Evolutionary conservation across 768 basidiomycete genomes (phyloP), one percentile per base, ranked within the genome.

Genomic region (Tricholoma matsutake): DNA sequence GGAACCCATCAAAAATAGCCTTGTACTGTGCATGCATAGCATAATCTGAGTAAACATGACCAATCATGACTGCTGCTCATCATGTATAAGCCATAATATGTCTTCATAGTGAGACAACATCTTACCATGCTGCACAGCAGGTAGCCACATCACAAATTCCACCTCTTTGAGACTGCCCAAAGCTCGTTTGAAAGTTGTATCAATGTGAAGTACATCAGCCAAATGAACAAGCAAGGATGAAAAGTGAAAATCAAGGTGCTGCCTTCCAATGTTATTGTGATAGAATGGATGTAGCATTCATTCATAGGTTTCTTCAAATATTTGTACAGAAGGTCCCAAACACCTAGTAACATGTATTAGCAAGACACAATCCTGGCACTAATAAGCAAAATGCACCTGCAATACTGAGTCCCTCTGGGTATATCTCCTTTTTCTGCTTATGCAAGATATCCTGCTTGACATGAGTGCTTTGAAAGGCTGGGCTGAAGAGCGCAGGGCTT

Each of bases 191-290:
- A 39, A 39, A 34, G 32, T 34, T 10, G 32, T 34, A 34, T 34
- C 32, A 34, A 34, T 34, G 39, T 35, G 34, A 59, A 53, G 53
- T 41, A 54, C 37, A 58, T 55, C 32, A 41, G 47, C 54, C 45
- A 54, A 62, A 54, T 45, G 55, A 60, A 56, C 55, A 52, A 52
- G 54, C 47, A 62, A 57, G 34, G 16, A 41, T 18, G 53, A 25
- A 39, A 57, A 20, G 51, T 43, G 32, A 37, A 37, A 31, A 56
- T 54, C 35, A 41, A 37, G 43, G 60, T 57, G 54, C 32, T 10
- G 32, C 32, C 32, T 34, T 34, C 32, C 32, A 34, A 34, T 34
- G 32, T 34, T 34, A 10, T 34, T 10, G 32, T 34, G 32, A 34
- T 34, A 34, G 32, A 34, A 34, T 34, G 32, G 32, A 34, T 34